phyloP scores from a whole-genome alignment of 2,329 filamentous ascomycete genomes.

The Trichoderma sp. region DNA sequence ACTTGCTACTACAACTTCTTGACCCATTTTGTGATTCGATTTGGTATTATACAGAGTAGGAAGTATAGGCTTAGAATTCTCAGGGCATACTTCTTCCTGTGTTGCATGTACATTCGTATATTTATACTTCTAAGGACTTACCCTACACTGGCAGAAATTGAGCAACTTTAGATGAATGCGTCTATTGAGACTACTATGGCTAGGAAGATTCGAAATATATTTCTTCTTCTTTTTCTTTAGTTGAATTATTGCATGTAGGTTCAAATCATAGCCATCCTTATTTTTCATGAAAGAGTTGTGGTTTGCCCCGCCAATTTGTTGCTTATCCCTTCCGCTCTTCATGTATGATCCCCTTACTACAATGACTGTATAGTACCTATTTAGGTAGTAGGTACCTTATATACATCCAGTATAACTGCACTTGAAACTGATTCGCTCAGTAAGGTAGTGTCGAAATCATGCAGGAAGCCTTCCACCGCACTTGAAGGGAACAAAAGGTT shows the following conservation, averaged over 20 bases:
- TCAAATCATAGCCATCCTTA: background rate
- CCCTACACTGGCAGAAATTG: background rate
- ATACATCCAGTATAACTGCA: background rate
- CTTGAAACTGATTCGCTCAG: background rate
- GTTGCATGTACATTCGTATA: background rate
- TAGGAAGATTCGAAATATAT: background rate
- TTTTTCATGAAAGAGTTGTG: background rate
- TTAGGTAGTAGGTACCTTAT: background rate
- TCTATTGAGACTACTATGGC: background rate
- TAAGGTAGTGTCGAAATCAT: background rate
- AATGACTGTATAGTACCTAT: background rate
- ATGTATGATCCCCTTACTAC: background rate
- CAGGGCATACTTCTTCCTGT: too few species aligned
- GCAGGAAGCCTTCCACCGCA: background rate
- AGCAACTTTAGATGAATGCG: background rate
- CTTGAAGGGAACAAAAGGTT: background rate
- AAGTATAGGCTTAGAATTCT: background rate
- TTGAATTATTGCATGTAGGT: background rate
- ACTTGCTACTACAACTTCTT: background rate
- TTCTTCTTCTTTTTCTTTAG: background rate
- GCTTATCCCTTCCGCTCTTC: rapidly evolving
- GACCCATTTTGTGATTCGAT: background rate
- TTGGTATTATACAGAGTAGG: background rate
- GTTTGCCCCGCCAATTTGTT: background rate
- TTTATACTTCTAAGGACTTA: background rate